phyloP scores from a whole-genome alignment of 2,329 filamentous ascomycete genomes.

The Nemania serpens region DNA sequence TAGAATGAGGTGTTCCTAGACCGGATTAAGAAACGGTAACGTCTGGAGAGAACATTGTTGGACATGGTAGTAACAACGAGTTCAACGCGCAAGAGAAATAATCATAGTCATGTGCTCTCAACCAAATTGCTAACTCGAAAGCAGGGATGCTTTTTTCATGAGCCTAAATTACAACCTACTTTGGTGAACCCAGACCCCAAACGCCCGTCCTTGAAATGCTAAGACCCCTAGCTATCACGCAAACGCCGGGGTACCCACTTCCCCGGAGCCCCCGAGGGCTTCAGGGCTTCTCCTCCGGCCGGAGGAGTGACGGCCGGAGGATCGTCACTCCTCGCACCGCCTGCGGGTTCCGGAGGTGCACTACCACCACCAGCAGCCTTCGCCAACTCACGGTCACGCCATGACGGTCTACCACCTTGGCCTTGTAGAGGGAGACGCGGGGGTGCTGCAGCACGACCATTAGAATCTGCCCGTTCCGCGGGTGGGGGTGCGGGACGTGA shows the following conservation, averaged over 20 bases:
- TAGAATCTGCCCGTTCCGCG: constrained; percentile 37
- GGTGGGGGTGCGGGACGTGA: constrained; percentile 37
- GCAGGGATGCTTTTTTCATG: constrained; percentile 30
- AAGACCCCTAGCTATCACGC: constrained; percentile 44
- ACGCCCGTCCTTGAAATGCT: constrained; percentile 38
- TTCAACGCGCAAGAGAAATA: neutral
- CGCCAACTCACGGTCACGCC: constrained; percentile 73
- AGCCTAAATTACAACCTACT: constrained; percentile 38
- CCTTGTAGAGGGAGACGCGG: constrained; percentile 66
- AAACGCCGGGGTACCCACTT: constrained; percentile 63
- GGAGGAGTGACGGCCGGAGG: no score
- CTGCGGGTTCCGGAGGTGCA: constrained; percentile 23
- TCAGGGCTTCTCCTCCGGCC: constrained; percentile 51
- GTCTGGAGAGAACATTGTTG: neutral
- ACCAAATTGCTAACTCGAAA: constrained; percentile 19
- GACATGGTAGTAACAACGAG: neutral
- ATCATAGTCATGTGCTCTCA: constrained; percentile 20
- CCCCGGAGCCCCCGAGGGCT: constrained; percentile 57
- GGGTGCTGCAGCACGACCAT: constrained; percentile 45
- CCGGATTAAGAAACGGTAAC: neutral
- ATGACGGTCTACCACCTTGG: constrained; percentile 65
- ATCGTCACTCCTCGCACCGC: constrained; percentile 32
- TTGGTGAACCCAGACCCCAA: constrained; percentile 39
- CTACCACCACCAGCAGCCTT: constrained; percentile 41
- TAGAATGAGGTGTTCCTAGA: neutral